Percentiles rank a stretch among this genome's conserved stretches.
These are phyloP conservation scores for Trametes versicolor DNA, from an alignment of 1,284 basidiomycete genomes.

Conservation along the genomic window DNA sequence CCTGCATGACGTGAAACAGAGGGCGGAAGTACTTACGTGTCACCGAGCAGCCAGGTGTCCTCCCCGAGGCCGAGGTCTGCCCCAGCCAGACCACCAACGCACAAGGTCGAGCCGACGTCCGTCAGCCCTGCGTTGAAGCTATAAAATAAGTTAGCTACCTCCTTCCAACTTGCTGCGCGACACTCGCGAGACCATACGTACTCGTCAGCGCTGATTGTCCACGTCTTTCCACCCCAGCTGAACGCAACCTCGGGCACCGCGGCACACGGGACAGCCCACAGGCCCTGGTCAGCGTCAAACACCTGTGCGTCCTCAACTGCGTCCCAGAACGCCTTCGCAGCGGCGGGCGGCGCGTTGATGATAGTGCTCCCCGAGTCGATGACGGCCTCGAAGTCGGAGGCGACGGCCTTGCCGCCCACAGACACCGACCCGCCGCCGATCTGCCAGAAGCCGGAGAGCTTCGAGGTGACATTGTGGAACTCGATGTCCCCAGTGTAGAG, in stretches of 20 bases:
- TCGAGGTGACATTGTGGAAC: conserved; percentile 45
- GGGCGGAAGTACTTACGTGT: conserved; percentile 16
- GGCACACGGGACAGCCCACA: conserved; percentile 29
- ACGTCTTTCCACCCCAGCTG: conserved; percentile 32
- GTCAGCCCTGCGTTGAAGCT: conserved; percentile 37
- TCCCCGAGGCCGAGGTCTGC: conserved; percentile 30
- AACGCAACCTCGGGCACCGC: conserved; percentile 27
- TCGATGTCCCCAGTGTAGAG: conserved; percentile 50
- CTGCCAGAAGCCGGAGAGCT: conserved; percentile 35
- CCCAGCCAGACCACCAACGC: conserved; percentile 34
- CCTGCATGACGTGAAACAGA: no score
- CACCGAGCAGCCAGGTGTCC: conserved; percentile 30
- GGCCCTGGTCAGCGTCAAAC: conserved; percentile 21
- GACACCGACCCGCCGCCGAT: conserved; percentile 32
- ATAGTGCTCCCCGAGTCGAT: conserved; percentile 37
- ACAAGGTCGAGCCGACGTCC: conserved; percentile 26
- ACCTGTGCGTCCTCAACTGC: conserved; percentile 22
- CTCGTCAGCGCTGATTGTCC: conserved; percentile 28
- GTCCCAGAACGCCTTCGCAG: conserved; percentile 27
- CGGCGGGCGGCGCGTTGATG: conserved; percentile 24
- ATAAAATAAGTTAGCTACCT: not conserved
- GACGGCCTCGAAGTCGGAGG: conserved; percentile 35
- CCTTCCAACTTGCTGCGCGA: not conserved
- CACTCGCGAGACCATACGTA: conserved; percentile 8
- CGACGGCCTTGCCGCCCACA: conserved; percentile 19